A percentile compares a stretch with the other conserved stretches of the same genome.
Evolutionary conservation across 106 monocot species (phyloP).

Genomic region (Phalaenopsis equestris): DNA sequence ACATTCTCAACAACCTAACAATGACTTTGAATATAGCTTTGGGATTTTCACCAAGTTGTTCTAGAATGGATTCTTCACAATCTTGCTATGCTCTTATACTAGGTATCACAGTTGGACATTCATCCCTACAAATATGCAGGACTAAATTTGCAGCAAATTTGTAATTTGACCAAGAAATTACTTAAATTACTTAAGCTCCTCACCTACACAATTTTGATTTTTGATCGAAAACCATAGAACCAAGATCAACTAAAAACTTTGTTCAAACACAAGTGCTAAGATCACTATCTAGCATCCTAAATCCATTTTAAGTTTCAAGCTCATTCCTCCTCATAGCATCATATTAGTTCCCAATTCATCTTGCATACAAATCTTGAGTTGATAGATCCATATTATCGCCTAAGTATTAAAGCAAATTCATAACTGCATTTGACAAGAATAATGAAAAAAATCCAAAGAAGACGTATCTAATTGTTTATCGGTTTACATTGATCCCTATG

Average conservation of each 20-base stretch:
- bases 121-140: no score
- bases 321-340: neutral
- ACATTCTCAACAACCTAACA: neutral
- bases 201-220: neutral
- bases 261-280: neutral
- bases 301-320: neutral
- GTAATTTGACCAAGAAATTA: no score
- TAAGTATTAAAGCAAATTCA: neutral
- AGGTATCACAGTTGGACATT: no score
- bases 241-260: neutral
- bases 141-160: no score
- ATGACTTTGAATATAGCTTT: no score
- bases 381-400: neutral
- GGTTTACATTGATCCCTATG: neutral
- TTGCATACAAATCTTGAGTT: neutral
- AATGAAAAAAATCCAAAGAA: neutral
- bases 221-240: neutral
- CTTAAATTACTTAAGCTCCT: neutral
- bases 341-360: neutral
- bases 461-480: neutral
- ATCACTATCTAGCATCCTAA: neutral
- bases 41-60: no score
- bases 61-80: no score
- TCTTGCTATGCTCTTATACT: no score
- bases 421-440: neutral